These are phyloP conservation scores for Psilocybe cubensis DNA, from an alignment of 768 basidiomycete species.

Conservation along the genomic window DNA sequence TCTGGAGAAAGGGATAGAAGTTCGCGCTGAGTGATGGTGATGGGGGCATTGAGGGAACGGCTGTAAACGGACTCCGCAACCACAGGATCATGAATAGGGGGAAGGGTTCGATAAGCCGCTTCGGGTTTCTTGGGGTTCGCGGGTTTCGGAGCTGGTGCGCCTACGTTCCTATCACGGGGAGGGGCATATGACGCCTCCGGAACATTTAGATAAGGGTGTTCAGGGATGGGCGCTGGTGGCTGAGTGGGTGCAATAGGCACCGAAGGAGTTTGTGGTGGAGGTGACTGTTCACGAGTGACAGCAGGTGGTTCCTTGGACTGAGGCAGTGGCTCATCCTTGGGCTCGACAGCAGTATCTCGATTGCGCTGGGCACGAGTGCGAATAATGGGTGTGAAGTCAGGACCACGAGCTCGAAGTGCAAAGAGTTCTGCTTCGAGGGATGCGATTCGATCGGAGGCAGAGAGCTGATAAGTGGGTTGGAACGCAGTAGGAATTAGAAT, in stretches of 20 bases:
- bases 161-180: slow-evolving; percentile 13
- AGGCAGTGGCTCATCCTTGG: background rate
- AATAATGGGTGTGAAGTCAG: slow-evolving; percentile 7
- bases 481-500: background rate
- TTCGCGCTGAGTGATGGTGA: slow-evolving; percentile 23
- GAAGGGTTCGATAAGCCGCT: slow-evolving; percentile 18
- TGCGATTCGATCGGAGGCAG: slow-evolving; percentile 8
- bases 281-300: background rate
- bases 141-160: slow-evolving; percentile 5
- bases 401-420: background rate
- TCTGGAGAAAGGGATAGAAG: slow-evolving; percentile 23
- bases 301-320: background rate
- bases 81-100: slow-evolving; percentile 22
- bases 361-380: slow-evolving; percentile 8
- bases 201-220: slow-evolving; percentile 17
- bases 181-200: slow-evolving; percentile 20
- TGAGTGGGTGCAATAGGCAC: background rate
- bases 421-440: slow-evolving; percentile 16
- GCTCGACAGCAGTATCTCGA: background rate
- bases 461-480: background rate
- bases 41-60: slow-evolving; percentile 11
- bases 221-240: background rate
- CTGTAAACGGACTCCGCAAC: slow-evolving; percentile 15
- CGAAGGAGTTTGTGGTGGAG: background rate
- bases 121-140: slow-evolving; percentile 13